phyloP scores from a whole-genome alignment of 495 filamentous ascomycete species.

The Penicillium herquei region DNA sequence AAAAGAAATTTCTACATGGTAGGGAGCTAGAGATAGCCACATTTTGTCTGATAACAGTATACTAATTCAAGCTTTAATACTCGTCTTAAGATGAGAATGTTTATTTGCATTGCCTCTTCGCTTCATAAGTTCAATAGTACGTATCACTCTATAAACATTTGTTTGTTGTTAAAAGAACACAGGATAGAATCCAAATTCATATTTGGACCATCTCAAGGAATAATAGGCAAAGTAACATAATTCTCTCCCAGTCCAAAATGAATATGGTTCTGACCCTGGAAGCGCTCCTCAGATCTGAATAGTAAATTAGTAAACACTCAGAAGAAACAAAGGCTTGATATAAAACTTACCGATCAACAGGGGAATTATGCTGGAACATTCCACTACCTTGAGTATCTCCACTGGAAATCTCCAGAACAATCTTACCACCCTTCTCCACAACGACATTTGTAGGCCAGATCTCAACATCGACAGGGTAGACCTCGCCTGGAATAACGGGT shows the following conservation, averaged over 20 bases:
- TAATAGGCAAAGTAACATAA: slow-evolving; percentile 55
- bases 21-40: no score
- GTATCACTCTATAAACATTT: neutral
- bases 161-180: no score
- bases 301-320: slow-evolving; percentile 44
- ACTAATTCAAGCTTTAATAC: no score
- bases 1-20: no score
- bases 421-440: slow-evolving; percentile 36
- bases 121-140: no score
- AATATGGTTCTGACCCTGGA: slow-evolving; percentile 53
- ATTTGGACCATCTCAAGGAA: no score
- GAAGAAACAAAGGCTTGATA: slow-evolving; percentile 55
- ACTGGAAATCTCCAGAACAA: slow-evolving; percentile 50
- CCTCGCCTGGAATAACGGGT: slow-evolving; percentile 51
- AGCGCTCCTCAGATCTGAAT: slow-evolving; percentile 39
- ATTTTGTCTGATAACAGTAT: no score
- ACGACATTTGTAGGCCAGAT: slow-evolving; percentile 70
- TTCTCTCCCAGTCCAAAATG: slow-evolving; percentile 55
- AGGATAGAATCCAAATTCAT: no score
- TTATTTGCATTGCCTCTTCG: no score
- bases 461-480: slow-evolving; percentile 65
- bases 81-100: no score
- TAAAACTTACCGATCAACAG: slow-evolving; percentile 39
- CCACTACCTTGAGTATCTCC: slow-evolving; percentile 63
- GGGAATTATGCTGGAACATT: slow-evolving; percentile 54